A percentile compares a stretch with the other conserved stretches of the same genome.
Conservation (phyloP, 495 filamentous ascomycete species). For the Corynascus novoguineensis region DNA sequence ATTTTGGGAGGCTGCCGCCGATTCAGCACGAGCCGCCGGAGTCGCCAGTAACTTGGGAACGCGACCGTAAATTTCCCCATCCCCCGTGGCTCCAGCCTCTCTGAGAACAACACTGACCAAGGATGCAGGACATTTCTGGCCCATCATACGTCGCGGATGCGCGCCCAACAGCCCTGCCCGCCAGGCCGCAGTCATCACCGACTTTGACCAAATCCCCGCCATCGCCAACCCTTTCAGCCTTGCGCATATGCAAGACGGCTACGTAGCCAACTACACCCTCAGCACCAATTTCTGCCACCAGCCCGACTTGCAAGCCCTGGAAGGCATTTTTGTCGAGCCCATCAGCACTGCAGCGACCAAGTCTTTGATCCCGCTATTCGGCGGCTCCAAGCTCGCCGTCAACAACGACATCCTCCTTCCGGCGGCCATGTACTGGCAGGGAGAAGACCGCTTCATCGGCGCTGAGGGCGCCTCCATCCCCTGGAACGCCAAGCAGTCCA, state of each 20-base stretch:
- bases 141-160: conserved; percentile 55
- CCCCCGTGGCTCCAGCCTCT: not conserved
- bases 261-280: conserved; percentile 60
- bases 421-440: conserved; percentile 67
- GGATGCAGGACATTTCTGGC: conserved; percentile 53
- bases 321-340: conserved; percentile 67
- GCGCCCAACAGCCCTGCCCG: conserved; percentile 55
- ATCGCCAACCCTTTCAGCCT: conserved; percentile 37
- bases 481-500: conserved; percentile 54
- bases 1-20: conserved; percentile 31
- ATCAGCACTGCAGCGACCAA: conserved; percentile 51
- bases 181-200: conserved; percentile 35
- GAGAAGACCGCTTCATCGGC: conserved; percentile 63
- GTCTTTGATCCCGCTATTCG: conserved; percentile 64
- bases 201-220: conserved; percentile 37
- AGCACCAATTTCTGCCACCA: conserved; percentile 62
- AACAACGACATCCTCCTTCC: conserved; percentile 82
- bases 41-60: conserved; percentile 37
- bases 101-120: conserved; percentile 18
- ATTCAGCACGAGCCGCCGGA: conserved; percentile 27
- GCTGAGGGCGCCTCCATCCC: conserved; percentile 42
- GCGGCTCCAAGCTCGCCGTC: conserved; percentile 67
- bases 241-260: conserved; percentile 48
- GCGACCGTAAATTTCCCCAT: conserved; percentile 32
- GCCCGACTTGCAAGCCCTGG: conserved; percentile 52